phyloP scores from a whole-genome alignment of 805 yeast genomes.

The Pichia eremophila region DNA sequence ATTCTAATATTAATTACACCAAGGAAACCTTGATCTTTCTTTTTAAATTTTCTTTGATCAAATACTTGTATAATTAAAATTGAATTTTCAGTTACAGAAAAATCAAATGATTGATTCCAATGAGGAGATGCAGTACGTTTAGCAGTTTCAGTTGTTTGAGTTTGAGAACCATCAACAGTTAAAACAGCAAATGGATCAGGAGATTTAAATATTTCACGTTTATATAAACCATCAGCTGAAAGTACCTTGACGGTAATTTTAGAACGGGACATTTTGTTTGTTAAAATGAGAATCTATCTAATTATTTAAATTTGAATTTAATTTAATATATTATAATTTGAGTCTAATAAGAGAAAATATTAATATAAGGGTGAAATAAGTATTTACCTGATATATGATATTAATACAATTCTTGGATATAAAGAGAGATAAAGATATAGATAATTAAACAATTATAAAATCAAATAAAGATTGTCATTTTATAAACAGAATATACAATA shows the following conservation, averaged over 20 bases:
- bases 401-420: no score
- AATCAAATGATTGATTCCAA: constrained; percentile 90
- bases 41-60: constrained; percentile 94
- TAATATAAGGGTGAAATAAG: neutral
- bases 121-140: constrained; percentile 92
- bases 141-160: constrained; percentile 88
- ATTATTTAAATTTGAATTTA: no score
- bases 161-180: constrained; percentile 95
- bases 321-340: no score
- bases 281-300: neutral
- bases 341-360: neutral
- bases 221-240: constrained; percentile 92
- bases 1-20: constrained; percentile 91
- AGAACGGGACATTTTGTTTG: constrained; percentile 13
- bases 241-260: constrained; percentile 63
- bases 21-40: constrained; percentile 95
- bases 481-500: no score
- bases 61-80: constrained; percentile 88
- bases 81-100: constrained; percentile 68
- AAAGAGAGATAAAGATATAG: no score
- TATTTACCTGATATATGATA: no score
- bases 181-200: constrained; percentile 98
- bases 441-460: no score
- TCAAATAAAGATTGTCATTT: no score
- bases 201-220: constrained; percentile 88